Evolutionary conservation across 192 early-diverging fungal species (phyloP).

Genomic region (Coemansia sp.): DNA sequence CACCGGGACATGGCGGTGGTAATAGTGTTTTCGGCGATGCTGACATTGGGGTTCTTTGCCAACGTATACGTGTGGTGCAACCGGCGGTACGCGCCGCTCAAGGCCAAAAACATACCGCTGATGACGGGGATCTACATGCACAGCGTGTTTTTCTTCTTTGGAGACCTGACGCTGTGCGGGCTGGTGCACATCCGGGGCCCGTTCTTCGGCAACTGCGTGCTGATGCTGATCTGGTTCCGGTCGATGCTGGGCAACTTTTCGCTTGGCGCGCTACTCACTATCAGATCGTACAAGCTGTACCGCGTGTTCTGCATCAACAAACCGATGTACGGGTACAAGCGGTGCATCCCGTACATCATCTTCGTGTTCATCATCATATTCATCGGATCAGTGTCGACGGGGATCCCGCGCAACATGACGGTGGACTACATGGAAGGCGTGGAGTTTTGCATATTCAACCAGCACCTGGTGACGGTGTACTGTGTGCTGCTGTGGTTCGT

Average conservation of each 20-base stretch:
- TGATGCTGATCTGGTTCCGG: constrained; percentile 51
- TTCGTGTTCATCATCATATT: constrained; percentile 22
- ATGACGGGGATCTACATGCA: constrained; percentile 48
- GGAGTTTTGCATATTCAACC: constrained; percentile 47
- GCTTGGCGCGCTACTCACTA: constrained; percentile 39
- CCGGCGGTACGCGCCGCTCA: constrained; percentile 52
- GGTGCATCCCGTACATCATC: constrained; percentile 31
- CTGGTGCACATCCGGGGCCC: constrained; percentile 41
- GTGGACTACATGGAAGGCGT: constrained; percentile 32
- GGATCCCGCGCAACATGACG: constrained; percentile 29
- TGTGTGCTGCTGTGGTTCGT: constrained; percentile 33
- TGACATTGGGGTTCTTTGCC: constrained; percentile 33
- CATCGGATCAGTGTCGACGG: constrained; percentile 31
- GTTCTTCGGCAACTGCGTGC: constrained; percentile 43
- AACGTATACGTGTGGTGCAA: constrained; percentile 44
- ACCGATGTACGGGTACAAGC: constrained; percentile 36
- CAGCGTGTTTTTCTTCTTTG: constrained; percentile 50
- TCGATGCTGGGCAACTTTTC: constrained; percentile 53
- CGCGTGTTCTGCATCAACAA: constrained; percentile 48
- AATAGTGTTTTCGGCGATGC: constrained; percentile 18
- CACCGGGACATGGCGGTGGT: constrained; percentile 32
- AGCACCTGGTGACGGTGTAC: constrained; percentile 40
- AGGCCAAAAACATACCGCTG: constrained; percentile 55
- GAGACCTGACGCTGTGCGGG: constrained; percentile 48
- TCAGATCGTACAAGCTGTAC: constrained; percentile 47